Percentiles rank a stretch among this genome's conserved stretches.
Evolutionary conservation across 2,329 filamentous ascomycete genomes (phyloP).

Genomic region (Aspergillus caelatus): DNA sequence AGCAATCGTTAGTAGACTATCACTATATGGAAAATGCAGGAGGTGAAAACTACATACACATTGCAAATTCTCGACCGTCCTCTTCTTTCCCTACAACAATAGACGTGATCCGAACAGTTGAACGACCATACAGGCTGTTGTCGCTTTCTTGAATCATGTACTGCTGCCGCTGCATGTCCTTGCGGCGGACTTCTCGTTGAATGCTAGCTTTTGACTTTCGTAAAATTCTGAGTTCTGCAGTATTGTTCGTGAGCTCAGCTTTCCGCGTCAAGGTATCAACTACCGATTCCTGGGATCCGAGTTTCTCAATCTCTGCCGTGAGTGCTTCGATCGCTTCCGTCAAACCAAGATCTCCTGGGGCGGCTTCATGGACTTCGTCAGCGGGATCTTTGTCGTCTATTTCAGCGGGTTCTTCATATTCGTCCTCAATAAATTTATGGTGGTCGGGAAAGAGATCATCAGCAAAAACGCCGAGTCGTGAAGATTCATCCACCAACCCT

Average conservation of each 20-base stretch:
- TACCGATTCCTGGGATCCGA: slow-evolving; percentile 84
- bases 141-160: slow-evolving; percentile 98
- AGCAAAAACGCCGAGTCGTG: slow-evolving; percentile 89
- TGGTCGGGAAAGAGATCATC: slow-evolving; percentile 93
- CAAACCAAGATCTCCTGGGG: slow-evolving; percentile 88
- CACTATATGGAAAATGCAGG: background rate
- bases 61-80: slow-evolving; percentile 88
- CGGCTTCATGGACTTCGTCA: slow-evolving; percentile 90
- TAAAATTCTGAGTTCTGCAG: slow-evolving; percentile 85
- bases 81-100: slow-evolving; percentile 91
- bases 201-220: slow-evolving; percentile 93
- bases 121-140: slow-evolving; percentile 92
- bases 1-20: slow-evolving; percentile 20
- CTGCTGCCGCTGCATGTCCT: slow-evolving; percentile 93
- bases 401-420: slow-evolving; percentile 72
- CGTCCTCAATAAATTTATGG: slow-evolving; percentile 77
- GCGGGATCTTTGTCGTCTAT: slow-evolving; percentile 64
- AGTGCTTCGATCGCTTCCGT: slow-evolving; percentile 89
- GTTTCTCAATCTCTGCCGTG: slow-evolving; percentile 86
- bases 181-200: slow-evolving; percentile 86
- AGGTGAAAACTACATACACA: slow-evolving; percentile 60
- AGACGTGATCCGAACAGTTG: slow-evolving; percentile 84
- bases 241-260: slow-evolving; percentile 96
- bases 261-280: slow-evolving; percentile 90
- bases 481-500: slow-evolving; percentile 84